Conservation (phyloP, 1,139 yeast species). For the Geotrichum siamense region DNA sequence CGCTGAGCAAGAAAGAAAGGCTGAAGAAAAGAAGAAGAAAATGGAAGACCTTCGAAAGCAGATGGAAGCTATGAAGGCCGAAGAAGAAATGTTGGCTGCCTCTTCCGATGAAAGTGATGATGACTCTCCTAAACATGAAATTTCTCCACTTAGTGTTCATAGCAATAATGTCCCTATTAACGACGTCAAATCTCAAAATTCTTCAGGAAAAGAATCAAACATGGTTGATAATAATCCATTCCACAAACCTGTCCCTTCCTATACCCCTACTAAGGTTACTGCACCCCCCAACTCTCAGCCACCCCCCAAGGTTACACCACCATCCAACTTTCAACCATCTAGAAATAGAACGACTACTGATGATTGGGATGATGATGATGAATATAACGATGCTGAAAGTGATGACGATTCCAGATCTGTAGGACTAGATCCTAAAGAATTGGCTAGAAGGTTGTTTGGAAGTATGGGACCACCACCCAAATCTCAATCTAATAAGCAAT, state of each 20-base stretch:
- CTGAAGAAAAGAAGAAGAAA: slow-evolving; percentile 48
- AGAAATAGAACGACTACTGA: slow-evolving; percentile 48
- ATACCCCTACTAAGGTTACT: slow-evolving; percentile 19
- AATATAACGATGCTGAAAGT: slow-evolving; percentile 30
- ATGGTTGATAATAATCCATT: slow-evolving; percentile 24
- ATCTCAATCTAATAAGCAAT: slow-evolving; percentile 12
- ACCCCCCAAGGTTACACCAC: no score
- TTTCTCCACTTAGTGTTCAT: slow-evolving; percentile 17
- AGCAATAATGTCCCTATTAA: slow-evolving; percentile 9
- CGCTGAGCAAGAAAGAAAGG: slow-evolving; percentile 18
- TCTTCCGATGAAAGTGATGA: slow-evolving; percentile 30
- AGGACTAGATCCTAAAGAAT: slow-evolving; percentile 47
- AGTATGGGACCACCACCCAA: slow-evolving; percentile 44
- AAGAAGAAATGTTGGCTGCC: slow-evolving; percentile 32
- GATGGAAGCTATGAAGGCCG: slow-evolving; percentile 48
- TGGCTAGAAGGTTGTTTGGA: slow-evolving; percentile 58
- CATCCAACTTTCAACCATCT: slow-evolving; percentile 40
- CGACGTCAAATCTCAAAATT: no score
- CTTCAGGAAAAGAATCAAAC: no score
- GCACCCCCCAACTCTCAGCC: slow-evolving; percentile 18
- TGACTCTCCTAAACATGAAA: slow-evolving; percentile 18
- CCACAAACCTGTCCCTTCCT: slow-evolving; percentile 2
- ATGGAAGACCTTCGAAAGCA: slow-evolving; percentile 55
- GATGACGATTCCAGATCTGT: slow-evolving; percentile 45
- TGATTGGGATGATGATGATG: slow-evolving; percentile 51